Evolutionary conservation across 805 yeast genomes (phyloP).

Genomic region (Candida ascalaphidarum): DNA sequence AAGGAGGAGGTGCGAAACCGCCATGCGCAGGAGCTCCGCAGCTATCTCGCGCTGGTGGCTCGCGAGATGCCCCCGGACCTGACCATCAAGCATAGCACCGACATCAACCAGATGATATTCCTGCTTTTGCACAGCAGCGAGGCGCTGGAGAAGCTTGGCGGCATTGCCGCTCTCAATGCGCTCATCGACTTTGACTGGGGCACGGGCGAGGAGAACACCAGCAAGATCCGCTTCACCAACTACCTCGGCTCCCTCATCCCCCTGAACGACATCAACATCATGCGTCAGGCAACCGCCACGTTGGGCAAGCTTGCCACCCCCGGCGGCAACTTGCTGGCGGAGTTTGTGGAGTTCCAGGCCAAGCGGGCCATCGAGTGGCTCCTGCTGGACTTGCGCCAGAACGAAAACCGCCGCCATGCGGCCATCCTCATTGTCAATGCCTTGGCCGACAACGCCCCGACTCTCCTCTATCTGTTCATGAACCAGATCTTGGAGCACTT

Average conservation of each 20-base stretch:
- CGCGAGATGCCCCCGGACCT: slow-evolving; percentile 80
- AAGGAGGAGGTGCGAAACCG: slow-evolving; percentile 35
- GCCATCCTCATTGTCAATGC: slow-evolving; percentile 79
- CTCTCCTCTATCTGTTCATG: slow-evolving; percentile 69
- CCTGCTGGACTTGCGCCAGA: slow-evolving; percentile 66
- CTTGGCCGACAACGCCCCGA: slow-evolving; percentile 81
- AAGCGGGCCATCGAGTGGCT: slow-evolving; percentile 87
- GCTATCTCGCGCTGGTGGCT: slow-evolving; percentile 61
- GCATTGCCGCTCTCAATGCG: slow-evolving; percentile 83
- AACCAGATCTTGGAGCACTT: slow-evolving; percentile 72
- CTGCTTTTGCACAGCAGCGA: slow-evolving; percentile 75
- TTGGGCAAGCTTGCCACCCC: slow-evolving; percentile 85
- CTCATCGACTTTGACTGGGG: slow-evolving; percentile 79
- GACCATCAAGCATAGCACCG: slow-evolving; percentile 72
- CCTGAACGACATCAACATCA: slow-evolving; percentile 73
- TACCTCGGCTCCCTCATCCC: slow-evolving; percentile 75
- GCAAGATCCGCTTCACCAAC: slow-evolving; percentile 85
- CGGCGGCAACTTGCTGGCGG: slow-evolving; percentile 84
- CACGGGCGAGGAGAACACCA: slow-evolving; percentile 67
- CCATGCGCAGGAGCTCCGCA: slow-evolving; percentile 66
- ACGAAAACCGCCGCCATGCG: slow-evolving; percentile 80
- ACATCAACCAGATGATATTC: slow-evolving; percentile 78
- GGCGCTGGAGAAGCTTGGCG: slow-evolving; percentile 71
- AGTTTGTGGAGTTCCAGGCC: slow-evolving; percentile 88
- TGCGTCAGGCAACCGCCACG: slow-evolving; percentile 80